phyloP scores from a whole-genome alignment of 2,329 filamentous ascomycete species.

The Didymellaceae sp. region DNA sequence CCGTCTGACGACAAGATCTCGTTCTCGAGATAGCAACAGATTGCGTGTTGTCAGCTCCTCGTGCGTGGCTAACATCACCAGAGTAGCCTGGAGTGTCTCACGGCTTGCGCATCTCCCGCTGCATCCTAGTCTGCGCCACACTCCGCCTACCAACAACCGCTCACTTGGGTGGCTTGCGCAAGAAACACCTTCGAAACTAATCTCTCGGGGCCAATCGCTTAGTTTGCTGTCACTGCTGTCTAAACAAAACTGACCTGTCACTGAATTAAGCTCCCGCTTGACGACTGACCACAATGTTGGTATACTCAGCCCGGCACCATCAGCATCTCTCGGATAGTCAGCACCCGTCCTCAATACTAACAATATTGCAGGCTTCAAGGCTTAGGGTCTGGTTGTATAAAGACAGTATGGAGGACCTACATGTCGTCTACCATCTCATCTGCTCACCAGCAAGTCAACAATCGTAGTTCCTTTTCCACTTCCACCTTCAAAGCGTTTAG shows the following conservation, averaged over 20 bases:
- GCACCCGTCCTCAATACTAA: constrained; percentile 3
- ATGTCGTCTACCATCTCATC: constrained; percentile 31
- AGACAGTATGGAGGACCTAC: constrained; percentile 12
- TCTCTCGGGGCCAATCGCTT: constrained; percentile 21
- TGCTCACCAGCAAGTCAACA: constrained; percentile 36
- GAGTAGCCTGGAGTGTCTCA: not conserved
- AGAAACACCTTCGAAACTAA: not conserved
- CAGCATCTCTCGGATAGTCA: constrained; percentile 9
- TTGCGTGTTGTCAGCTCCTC: not conserved
- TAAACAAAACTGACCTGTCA: constrained; percentile 21
- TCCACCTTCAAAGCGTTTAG: too few relatives aligned
- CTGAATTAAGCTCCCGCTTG: constrained; percentile 18
- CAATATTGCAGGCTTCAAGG: not conserved
- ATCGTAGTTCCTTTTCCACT: constrained; percentile 22
- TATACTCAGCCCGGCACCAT: constrained; percentile 18
- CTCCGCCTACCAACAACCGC: constrained; percentile 20
- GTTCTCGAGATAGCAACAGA: not conserved
- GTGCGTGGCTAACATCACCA: not conserved
- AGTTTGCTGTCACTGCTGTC: constrained; percentile 13
- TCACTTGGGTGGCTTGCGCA: constrained; percentile 19
- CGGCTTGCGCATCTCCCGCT: constrained; percentile 16
- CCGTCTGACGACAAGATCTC: too few relatives aligned
- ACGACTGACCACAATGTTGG: constrained; percentile 2
- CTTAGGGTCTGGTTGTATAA: constrained; percentile 31
- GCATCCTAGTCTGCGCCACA: constrained; percentile 13